Evolutionary conservation across 2,329 filamentous ascomycete genomes (phyloP), one percentile per base, ranked within the genome.

Genomic region (Fusarium pseudocircinatum): DNA sequence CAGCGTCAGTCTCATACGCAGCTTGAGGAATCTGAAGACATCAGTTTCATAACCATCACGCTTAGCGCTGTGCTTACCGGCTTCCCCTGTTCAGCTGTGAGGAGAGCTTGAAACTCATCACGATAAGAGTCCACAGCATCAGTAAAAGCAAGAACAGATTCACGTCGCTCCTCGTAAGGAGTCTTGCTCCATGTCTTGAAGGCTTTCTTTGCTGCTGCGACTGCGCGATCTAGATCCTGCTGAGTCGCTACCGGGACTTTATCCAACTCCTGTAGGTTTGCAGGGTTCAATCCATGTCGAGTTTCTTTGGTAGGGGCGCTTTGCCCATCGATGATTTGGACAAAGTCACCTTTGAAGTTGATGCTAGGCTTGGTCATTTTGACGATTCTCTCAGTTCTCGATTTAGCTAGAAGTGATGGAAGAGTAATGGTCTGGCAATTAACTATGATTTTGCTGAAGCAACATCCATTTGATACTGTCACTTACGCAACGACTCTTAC

Each of bases 41-140:
- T 49, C 20, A 62, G n/a, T 4, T 6, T 18, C 14, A 15, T 6
- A 10, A 8, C 0, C 11, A 9, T 15, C 34, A 36, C 16, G 15
- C 15, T 16, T 1, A 36, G 6, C 1, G 2, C 1, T 49, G 1
- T 4, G 0, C 73, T 46, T 39, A 78, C 76, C 6, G 81, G 79
- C 44, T 81, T 81, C 6, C 78, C 80, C 40, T 79, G 75, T 60
- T 81, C 79, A 13, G 71, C 67, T 2, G 67, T 73, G 9, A 79
- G 63, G 0, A 81, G 68, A 44, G 70, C 62, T 10, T 65, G 53
- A n/a, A 81, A 77, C 4, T 77, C 67, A 8, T 52, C 65, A 34
- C 57, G 63, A 14, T 63, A 26, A 0, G 59, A 52, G 15, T 77
- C 77, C 0, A 81, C 22, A 4, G 69, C 77, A 56, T 79, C 77